Base-by-base conservation (phyloP, 164 flowering plant genomes). In the Kalanchoe fedtschenkoi region DNA sequence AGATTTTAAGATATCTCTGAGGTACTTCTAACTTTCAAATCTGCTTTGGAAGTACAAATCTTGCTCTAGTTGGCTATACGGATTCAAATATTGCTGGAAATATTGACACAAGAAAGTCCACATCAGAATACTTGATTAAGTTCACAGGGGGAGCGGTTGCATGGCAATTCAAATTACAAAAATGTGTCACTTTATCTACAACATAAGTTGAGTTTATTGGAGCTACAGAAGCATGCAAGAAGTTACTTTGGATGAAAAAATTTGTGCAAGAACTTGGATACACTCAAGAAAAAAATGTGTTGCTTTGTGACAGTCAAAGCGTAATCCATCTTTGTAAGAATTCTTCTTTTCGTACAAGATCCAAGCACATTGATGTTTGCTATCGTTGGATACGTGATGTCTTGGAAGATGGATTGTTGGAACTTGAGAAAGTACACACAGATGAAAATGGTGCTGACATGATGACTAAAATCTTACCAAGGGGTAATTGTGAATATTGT, bases 311-410 rank as follows among this genome's bases (percentile, higher is more conserved):
- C 6, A 34, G 26, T 34, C 43, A 59, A 17, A 59, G 62, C 17
- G 26, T 29, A 16, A 34, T 59, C 1, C 26, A 59, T n/a, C 34
- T 59, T 39, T 21, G 41, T 19, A 59, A 34, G 29, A 59, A 59
- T 11, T 35, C 28, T 5, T 1, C 62, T 0, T 59, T 34, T 34
- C 62, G 34, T 35, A 34, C 41, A 21, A 34, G 43, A 9, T 15
- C 42, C 0, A 59, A 59, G 2, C 59, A 55, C 28, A 55, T 55
- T 30, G 59, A 55, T 26, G 33, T 55, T 2, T 8, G 33, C 14
- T 59, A 34, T 35, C 62, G 34, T 34, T 59, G 62, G 62, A 34
- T 59, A 2, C 10, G 42, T 15, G 62, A 59, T n/a, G 42, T 34
- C 16, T 8, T 34, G 21, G 44, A 59, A 32, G 29, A 22, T 19